phyloP scores from a whole-genome alignment of 2,329 filamentous ascomycete genomes.

The Aureobasidium lini region DNA sequence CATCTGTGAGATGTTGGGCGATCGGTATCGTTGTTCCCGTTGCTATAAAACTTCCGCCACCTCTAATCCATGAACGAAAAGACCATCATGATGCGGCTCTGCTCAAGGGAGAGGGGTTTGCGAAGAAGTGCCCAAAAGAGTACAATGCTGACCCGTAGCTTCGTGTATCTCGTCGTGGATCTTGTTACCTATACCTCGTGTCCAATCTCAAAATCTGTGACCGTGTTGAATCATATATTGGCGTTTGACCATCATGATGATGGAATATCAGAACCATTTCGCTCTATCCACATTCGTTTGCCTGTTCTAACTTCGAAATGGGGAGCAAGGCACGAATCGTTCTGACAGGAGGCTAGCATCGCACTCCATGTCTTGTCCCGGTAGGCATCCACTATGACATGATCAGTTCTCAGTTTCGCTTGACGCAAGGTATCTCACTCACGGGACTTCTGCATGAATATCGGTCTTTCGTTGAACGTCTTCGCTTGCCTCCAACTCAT shows the following conservation, averaged over 20 bases:
- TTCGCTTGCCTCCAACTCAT: conserved; percentile 97
- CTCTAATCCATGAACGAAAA: too few relatives aligned
- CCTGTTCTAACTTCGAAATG: conserved; percentile 86
- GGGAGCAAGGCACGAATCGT: conserved; percentile 63
- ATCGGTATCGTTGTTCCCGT: too few relatives aligned
- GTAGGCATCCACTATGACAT: conserved; percentile 72
- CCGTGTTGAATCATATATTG: too few relatives aligned
- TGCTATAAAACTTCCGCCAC: too few relatives aligned
- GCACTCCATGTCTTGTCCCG: conserved; percentile 82
- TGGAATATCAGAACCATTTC: conserved; percentile 15
- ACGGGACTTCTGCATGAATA: conserved; percentile 89
- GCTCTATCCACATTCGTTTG: conserved; percentile 56
- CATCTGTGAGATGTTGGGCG: too few relatives aligned
- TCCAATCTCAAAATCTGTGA: neutral
- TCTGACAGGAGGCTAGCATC: conserved; percentile 71
- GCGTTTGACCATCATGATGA: neutral
- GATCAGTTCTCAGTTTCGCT: neutral
- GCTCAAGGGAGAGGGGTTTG: too few relatives aligned
- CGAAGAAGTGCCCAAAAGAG: too few relatives aligned
- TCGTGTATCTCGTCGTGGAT: too few relatives aligned
- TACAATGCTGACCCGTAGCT: too few relatives aligned
- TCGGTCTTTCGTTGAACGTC: conserved; percentile 75
- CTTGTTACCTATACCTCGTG: neutral
- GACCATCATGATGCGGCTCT: too few relatives aligned
- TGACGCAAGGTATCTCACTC: conserved; percentile 39